phyloP scores from a whole-genome alignment of 768 basidiomycete genomes.

The Rubroboletus satanas region DNA sequence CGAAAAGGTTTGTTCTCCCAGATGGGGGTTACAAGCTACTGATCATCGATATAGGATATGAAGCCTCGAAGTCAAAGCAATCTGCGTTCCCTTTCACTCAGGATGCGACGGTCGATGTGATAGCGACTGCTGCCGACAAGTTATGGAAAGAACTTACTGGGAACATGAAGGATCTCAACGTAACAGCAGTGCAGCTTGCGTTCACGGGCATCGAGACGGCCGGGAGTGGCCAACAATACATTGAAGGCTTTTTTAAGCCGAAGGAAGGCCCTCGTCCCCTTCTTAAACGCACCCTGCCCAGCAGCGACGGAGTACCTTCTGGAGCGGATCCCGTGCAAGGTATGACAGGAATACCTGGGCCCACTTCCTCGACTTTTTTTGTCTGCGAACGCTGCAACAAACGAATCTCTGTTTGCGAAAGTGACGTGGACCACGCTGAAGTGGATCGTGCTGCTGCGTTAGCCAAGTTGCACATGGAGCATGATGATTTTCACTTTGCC shows the following conservation, averaged over 20 bases:
- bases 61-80: constrained; percentile 73
- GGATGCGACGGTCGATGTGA: constrained; percentile 69
- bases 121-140: constrained; percentile 71
- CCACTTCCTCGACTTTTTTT: constrained; percentile 36
- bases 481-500: constrained; percentile 89
- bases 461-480: constrained; percentile 56
- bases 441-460: constrained; percentile 35
- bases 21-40: neutral
- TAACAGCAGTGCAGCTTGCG: constrained; percentile 67
- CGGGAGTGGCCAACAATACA: constrained; percentile 79
- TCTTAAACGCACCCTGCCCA: constrained; percentile 40
- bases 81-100: constrained; percentile 80
- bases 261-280: constrained; percentile 22
- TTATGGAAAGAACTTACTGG: constrained; percentile 88
- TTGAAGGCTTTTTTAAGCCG: constrained; percentile 78
- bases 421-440: constrained; percentile 15
- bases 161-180: constrained; percentile 48
- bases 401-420: constrained; percentile 36
- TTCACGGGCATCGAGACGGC: constrained; percentile 75
- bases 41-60: constrained; percentile 50
- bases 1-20: constrained; percentile 52
- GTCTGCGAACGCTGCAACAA: constrained; percentile 58
- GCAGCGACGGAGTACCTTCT: constrained; percentile 10
- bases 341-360: neutral
- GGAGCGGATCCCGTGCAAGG: neutral